Percentiles rank a stretch among this genome's conserved stretches.
Evolutionary conservation across 257 asterid genomes (phyloP).

Genomic region (Handroanthus guayacan): DNA sequence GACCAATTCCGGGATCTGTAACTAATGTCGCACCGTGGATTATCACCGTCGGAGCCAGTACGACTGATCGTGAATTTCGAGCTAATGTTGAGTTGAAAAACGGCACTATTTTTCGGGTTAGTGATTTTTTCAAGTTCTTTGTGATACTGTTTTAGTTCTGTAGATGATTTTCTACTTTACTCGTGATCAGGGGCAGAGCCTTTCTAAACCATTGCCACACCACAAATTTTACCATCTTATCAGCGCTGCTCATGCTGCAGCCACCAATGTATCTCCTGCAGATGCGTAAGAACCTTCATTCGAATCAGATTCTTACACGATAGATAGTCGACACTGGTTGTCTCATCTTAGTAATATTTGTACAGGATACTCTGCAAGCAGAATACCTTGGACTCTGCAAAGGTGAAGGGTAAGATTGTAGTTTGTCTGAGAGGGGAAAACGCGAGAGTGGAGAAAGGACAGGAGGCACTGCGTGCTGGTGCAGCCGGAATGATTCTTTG

Average conservation of each 20-base stretch:
- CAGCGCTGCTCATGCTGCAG: conserved; percentile 43
- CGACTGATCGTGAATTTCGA: conserved; percentile 50
- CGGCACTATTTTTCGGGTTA: conserved; percentile 48
- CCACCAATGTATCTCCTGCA: conserved; percentile 33
- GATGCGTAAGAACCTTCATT: conserved; percentile 51
- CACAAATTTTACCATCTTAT: conserved; percentile 47
- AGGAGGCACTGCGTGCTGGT: conserved; percentile 50
- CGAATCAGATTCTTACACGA: not conserved
- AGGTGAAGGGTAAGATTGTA: conserved; percentile 64
- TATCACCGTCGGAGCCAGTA: conserved; percentile 77
- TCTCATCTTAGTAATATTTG: not conserved
- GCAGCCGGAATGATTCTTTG: conserved; percentile 72
- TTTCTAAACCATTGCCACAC: conserved; percentile 45
- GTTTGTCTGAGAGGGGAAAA: conserved; percentile 59
- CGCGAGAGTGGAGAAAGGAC: conserved; percentile 48
- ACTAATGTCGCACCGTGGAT: conserved; percentile 76
- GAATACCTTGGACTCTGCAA: conserved; percentile 48
- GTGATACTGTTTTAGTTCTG: not conserved
- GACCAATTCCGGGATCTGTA: conserved; percentile 46
- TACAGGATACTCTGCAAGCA: conserved; percentile 53
- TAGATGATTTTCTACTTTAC: not conserved
- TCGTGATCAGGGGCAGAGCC: conserved; percentile 49
- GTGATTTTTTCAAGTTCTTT: not conserved
- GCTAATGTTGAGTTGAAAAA: conserved; percentile 40
- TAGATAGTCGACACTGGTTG: not conserved